Conservation (phyloP, 306 rosid species). For the Erythrophleum fordii region DNA sequence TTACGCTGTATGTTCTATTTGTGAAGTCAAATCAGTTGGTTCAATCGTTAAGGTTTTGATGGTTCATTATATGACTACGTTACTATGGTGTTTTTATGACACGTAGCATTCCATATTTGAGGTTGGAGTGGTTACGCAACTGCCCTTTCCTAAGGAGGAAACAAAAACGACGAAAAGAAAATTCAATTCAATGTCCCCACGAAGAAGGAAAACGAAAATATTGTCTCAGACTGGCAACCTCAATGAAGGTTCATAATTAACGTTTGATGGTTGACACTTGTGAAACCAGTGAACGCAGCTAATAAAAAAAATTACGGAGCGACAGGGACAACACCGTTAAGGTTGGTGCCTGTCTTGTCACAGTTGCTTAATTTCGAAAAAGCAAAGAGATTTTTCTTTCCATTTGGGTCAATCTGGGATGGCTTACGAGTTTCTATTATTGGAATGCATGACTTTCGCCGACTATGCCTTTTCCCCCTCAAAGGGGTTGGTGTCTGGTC, state of each 20-base stretch:
- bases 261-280: slow-evolving; percentile 32
- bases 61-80: not conserved
- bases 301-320: not conserved
- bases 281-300: slow-evolving; percentile 20
- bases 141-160: slow-evolving; percentile 9
- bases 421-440: slow-evolving; percentile 49
- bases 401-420: slow-evolving; percentile 15
- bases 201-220: slow-evolving; percentile 16
- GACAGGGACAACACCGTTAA: slow-evolving; percentile 8
- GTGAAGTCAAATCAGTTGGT: not conserved
- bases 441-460: slow-evolving; percentile 36
- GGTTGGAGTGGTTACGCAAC: slow-evolving; percentile 38
- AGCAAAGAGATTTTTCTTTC: slow-evolving; percentile 30
- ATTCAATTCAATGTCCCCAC: slow-evolving; percentile 19
- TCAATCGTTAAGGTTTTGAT: not conserved
- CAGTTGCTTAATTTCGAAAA: slow-evolving; percentile 31
- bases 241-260: slow-evolving; percentile 17
- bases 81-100: slow-evolving; percentile 2
- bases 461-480: not conserved
- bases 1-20: no score
- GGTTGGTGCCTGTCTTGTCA: slow-evolving; percentile 37
- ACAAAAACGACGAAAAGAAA: not conserved
- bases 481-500: slow-evolving; percentile 39
- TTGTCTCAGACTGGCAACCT: not conserved
- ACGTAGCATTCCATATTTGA: slow-evolving; percentile 1